These are phyloP conservation scores for Hypoxylon sp. DNA, from an alignment of 2,329 filamentous ascomycete species.

Conservation along the genomic window DNA sequence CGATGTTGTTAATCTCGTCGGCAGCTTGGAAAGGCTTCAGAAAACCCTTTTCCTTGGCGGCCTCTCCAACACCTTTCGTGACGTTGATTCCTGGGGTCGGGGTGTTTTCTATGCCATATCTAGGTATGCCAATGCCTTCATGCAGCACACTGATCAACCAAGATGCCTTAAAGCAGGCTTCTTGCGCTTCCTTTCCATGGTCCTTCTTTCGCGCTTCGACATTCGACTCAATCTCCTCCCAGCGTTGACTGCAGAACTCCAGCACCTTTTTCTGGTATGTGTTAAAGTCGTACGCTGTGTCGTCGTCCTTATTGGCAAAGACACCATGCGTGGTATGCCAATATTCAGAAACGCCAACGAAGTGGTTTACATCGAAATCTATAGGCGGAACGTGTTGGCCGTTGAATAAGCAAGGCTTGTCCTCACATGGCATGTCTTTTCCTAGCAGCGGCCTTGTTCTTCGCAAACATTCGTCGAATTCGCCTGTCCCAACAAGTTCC, in stretches of 20 bases:
- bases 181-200: conserved; percentile 81
- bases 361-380: conserved; percentile 97
- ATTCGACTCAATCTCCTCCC: conserved; percentile 79
- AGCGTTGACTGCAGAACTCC: conserved; percentile 86
- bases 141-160: conserved; percentile 98
- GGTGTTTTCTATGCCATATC: conserved; percentile 80
- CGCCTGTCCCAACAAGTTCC: conserved; percentile 83
- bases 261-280: conserved; percentile 89
- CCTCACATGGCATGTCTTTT: conserved; percentile 86
- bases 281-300: conserved; percentile 84
- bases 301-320: conserved; percentile 82
- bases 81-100: conserved; percentile 71
- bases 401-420: conserved; percentile 89
- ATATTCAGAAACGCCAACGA: conserved; percentile 97
- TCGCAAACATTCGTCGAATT: conserved; percentile 86
- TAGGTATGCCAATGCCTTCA: conserved; percentile 93
- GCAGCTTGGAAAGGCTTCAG: conserved; percentile 91
- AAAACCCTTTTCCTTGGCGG: conserved; percentile 80
- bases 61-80: conserved; percentile 76
- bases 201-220: conserved; percentile 77
- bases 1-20: conserved; percentile 89
- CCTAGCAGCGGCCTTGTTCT: conserved; percentile 88
- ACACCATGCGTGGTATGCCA: conserved; percentile 99
- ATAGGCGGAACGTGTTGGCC: conserved; percentile 94
- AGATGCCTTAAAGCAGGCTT: conserved; percentile 97